Conservation (phyloP, 352 stramenopile species). For the Aphanomyces astaci region DNA sequence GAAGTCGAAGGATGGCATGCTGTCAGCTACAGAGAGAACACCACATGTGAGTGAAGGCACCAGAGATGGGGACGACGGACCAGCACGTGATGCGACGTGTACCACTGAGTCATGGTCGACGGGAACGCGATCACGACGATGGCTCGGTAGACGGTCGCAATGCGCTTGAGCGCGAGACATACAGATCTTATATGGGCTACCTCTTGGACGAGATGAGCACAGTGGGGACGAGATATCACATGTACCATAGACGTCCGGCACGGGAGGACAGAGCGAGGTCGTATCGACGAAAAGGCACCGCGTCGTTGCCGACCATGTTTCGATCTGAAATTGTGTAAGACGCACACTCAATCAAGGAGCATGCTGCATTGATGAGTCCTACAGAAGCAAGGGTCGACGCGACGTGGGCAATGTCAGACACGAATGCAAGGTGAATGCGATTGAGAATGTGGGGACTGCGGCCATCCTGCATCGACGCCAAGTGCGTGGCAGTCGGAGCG, state of each 20-base stretch:
- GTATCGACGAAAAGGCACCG: background rate
- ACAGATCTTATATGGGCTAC: background rate
- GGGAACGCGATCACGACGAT: background rate
- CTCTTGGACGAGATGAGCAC: background rate
- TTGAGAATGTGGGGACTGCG: background rate
- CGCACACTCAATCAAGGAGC: background rate
- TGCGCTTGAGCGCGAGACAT: background rate
- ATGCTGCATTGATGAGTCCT: too few species aligned
- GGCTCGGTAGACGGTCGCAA: background rate
- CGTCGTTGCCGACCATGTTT: background rate
- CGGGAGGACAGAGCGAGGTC: background rate
- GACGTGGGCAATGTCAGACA: background rate
- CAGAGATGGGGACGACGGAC: background rate
- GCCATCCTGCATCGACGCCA: background rate
- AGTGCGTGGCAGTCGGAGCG: background rate
- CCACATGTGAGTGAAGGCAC: background rate
- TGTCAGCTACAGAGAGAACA: constrained; percentile 2
- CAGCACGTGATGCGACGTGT: background rate
- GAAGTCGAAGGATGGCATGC: background rate
- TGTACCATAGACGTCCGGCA: background rate
- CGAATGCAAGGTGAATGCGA: background rate
- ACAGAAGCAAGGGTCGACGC: background rate
- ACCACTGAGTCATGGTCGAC: background rate
- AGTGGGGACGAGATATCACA: background rate
- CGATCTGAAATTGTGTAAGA: background rate